Conservation (phyloP, 2,329 filamentous ascomycete species). For the Pseudonectria foliicola region DNA sequence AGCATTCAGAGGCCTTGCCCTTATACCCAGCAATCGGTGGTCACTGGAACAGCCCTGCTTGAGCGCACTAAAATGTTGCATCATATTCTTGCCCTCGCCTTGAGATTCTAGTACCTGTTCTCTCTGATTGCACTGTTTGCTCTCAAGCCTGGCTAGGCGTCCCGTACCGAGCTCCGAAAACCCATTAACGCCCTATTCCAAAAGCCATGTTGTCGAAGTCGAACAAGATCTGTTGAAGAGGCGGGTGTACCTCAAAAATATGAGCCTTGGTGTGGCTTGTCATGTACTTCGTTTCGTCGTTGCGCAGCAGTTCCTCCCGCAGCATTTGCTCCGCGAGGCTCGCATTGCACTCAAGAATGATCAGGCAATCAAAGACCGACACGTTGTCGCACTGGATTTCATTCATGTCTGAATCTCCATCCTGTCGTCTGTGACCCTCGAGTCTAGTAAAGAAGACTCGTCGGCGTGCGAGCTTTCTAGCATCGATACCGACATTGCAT, state of each 20-base stretch:
- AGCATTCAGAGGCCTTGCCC: too few species aligned
- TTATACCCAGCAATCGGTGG: too few species aligned
- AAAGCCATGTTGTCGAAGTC: too few species aligned
- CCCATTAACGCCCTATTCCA: too few species aligned
- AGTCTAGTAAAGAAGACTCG: constrained; percentile 17
- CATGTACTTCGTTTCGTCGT: constrained; percentile 23
- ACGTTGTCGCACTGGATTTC: too few species aligned
- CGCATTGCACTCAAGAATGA: constrained; percentile 6
- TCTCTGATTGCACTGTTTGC: too few species aligned
- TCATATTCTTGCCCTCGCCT: too few species aligned
- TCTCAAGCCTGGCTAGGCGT: too few species aligned
- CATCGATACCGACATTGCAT: constrained; percentile 14
- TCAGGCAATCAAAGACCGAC: constrained; percentile 3
- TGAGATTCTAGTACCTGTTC: too few species aligned
- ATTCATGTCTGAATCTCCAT: constrained; percentile 19
- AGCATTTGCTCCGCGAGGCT: constrained; percentile 13
- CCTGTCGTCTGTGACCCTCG: constrained; percentile 19
- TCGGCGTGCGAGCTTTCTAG: constrained; percentile 16
- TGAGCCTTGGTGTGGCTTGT: constrained; percentile 10
- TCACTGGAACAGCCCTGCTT: too few species aligned
- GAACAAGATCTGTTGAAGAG: constrained; percentile 4
- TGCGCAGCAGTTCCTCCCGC: constrained; percentile 12
- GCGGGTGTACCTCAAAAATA: constrained; percentile 12
- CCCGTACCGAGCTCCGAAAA: too few species aligned
- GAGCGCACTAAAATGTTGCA: too few species aligned